Conservation (phyloP, 495 filamentous ascomycete species). For the Poronia punctata region DNA sequence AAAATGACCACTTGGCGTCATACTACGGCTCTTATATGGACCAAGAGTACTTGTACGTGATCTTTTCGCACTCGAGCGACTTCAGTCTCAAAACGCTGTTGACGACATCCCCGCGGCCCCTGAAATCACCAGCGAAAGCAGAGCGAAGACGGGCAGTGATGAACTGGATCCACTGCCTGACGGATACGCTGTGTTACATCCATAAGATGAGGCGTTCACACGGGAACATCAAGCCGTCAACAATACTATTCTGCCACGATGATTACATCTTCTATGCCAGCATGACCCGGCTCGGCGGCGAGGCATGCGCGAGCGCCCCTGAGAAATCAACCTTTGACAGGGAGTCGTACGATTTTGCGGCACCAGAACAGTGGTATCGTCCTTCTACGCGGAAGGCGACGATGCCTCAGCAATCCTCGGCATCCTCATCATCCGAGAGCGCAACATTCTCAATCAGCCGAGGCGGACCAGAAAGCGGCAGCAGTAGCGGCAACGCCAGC, state of each 20-base stretch:
- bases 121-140: slow-evolving; percentile 67
- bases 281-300: slow-evolving; percentile 49
- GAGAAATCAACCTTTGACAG: slow-evolving; percentile 51
- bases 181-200: slow-evolving; percentile 67
- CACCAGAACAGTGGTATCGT: slow-evolving; percentile 69
- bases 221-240: slow-evolving; percentile 76
- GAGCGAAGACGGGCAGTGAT: slow-evolving; percentile 62
- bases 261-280: slow-evolving; percentile 71
- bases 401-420: slow-evolving; percentile 20
- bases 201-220: slow-evolving; percentile 69
- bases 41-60: slow-evolving; percentile 61
- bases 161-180: slow-evolving; percentile 84
- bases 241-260: slow-evolving; percentile 64
- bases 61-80: slow-evolving; percentile 70
- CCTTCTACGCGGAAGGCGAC: slow-evolving; percentile 34
- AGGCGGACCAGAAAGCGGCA: slow-evolving; percentile 19
- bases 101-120: slow-evolving; percentile 53
- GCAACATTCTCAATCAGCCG: slow-evolving; percentile 32
- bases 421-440: slow-evolving; percentile 26
- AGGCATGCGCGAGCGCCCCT: slow-evolving; percentile 33
- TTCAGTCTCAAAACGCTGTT: slow-evolving; percentile 73
- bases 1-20: slow-evolving; percentile 75
- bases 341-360: slow-evolving; percentile 81
- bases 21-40: slow-evolving; percentile 75
- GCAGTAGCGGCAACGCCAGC: slow-evolving; percentile 13